Base-by-base conservation (phyloP, 495 filamentous ascomycete genomes). In the Diplogelasinospora grovesii region DNA sequence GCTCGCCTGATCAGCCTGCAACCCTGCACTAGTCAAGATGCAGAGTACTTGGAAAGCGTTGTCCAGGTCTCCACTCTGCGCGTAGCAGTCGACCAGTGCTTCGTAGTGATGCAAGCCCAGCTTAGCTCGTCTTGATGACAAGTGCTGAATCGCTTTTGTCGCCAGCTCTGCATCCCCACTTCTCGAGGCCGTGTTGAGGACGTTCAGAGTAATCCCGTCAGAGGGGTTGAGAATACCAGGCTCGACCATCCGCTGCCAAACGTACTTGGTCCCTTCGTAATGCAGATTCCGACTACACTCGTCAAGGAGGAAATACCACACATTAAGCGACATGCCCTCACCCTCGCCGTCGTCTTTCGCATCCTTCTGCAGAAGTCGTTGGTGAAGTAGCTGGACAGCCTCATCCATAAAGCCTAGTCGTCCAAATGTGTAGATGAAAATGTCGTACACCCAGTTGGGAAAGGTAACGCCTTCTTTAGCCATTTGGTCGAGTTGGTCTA, bases 281-380 rank as follows among this genome's bases (percentile, higher is more conserved):
- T 63, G 52, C 22, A 54, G 36, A 7, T 58, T 68, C 29, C 62
- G 59, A 36, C 77, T 79, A 27, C 82, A 87, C 10, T 64, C 63
- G 23, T 81, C 79, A n/a, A 97, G 68, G 4, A 95, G 59, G 48
- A 82, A 73, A 32, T 70, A 71, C 82, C 83, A 90, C 13, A 85
- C 46, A 22, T 52, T 54, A 5, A 52, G 32, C 5, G 62, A 60
- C 5, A 59, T 50, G 8, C 66, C 71, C 15, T 75, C 70, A 15
- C 66, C 46, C 42, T 49, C 52, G 34, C 63, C 52, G 35, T 68
- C 68, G 22, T 69, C 66, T 13, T 63, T 51, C 0, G n/a, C n/a
- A n/a, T n/a, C n/a, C n/a, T n/a, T n/a, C n/a, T n/a, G n/a, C n/a
- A 70, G 58, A 1, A 66, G 37, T 16, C 77, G 72, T 29, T 74